Percentiles rank a stretch among this genome's conserved stretches.
phyloP scores from a whole-genome alignment of 495 filamentous ascomycete species.

The Penicillium longicatenatum region DNA sequence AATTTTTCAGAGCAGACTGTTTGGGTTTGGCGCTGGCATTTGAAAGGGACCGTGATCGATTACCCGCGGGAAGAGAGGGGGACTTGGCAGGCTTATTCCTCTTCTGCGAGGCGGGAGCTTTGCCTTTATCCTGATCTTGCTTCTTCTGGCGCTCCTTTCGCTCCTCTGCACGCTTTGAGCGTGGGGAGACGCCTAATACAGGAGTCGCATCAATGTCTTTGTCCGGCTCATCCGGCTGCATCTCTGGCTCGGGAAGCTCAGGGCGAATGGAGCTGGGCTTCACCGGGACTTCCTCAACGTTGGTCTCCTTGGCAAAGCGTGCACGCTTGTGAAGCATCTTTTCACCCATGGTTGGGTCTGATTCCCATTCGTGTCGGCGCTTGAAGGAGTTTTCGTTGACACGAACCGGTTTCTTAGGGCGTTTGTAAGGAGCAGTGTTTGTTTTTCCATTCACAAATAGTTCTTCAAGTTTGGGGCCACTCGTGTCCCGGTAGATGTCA shows the following conservation, averaged over 20 bases:
- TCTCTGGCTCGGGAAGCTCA: constrained; percentile 2
- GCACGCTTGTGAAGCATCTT: constrained; percentile 31
- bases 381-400: constrained; percentile 25
- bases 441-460: constrained; percentile 31
- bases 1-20: background rate
- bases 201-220: too few species aligned
- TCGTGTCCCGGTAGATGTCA: constrained; percentile 31
- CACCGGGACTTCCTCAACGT: constrained; percentile 15
- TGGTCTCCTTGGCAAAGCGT: constrained; percentile 26
- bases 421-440: constrained; percentile 31
- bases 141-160: background rate
- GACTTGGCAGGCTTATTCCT: background rate
- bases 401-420: constrained; percentile 24
- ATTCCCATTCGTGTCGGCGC: constrained; percentile 33
- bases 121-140: background rate
- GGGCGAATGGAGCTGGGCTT: constrained; percentile 19
- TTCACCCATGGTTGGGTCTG: constrained; percentile 28
- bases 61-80: background rate
- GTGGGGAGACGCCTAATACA: background rate
- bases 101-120: background rate
- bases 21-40: background rate
- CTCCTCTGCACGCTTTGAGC: background rate
- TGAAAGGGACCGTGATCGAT: background rate
- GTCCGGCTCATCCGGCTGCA: background rate
- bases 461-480: constrained; percentile 24